phyloP scores from a whole-genome alignment of 108 stramenopile genomes.

The Fragilariopsis cylindrus region DNA sequence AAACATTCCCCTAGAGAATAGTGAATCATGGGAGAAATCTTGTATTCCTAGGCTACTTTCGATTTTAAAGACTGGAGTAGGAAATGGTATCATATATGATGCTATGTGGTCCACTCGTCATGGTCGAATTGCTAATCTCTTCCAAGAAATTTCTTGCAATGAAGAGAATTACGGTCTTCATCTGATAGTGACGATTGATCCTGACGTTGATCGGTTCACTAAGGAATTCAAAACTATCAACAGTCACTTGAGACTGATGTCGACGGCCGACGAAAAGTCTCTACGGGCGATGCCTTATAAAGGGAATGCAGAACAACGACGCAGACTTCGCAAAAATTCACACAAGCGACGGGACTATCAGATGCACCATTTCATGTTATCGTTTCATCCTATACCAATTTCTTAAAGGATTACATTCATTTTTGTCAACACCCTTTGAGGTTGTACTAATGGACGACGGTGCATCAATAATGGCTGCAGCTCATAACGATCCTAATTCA shows the following conservation, averaged over 20 bases:
- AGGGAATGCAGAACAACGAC: conserved; percentile 49
- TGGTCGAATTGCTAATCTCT: conserved; percentile 60
- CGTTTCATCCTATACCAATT: conserved; percentile 63
- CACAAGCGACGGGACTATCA: conserved; percentile 51
- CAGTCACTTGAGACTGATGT: conserved; percentile 41
- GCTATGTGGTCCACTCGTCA: conserved; percentile 63
- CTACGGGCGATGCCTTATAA: conserved; percentile 59
- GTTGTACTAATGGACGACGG: conserved; percentile 79
- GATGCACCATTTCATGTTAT: conserved; percentile 81
- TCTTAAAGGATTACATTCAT: conserved; percentile 76
- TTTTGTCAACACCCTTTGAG: conserved; percentile 84
- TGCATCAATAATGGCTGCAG: conserved; percentile 73
- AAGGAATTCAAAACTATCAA: conserved; percentile 64
- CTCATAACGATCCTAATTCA: conserved; percentile 66
- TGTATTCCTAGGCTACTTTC: conserved; percentile 66
- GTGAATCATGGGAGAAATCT: conserved; percentile 47
- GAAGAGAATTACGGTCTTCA: conserved; percentile 68
- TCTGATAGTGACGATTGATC: conserved; percentile 70
- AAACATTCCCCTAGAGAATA: conserved; percentile 12
- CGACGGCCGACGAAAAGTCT: conserved; percentile 18
- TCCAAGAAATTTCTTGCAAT: conserved; percentile 47
- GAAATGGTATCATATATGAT: conserved; percentile 79
- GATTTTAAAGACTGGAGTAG: conserved; percentile 64
- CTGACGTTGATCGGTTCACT: conserved; percentile 49
- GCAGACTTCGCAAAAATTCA: conserved; percentile 69